Evolutionary conservation across 2,329 filamentous ascomycete genomes (phyloP), one percentile per base, ranked within the genome.

Genomic region (Cercospora janseana): DNA sequence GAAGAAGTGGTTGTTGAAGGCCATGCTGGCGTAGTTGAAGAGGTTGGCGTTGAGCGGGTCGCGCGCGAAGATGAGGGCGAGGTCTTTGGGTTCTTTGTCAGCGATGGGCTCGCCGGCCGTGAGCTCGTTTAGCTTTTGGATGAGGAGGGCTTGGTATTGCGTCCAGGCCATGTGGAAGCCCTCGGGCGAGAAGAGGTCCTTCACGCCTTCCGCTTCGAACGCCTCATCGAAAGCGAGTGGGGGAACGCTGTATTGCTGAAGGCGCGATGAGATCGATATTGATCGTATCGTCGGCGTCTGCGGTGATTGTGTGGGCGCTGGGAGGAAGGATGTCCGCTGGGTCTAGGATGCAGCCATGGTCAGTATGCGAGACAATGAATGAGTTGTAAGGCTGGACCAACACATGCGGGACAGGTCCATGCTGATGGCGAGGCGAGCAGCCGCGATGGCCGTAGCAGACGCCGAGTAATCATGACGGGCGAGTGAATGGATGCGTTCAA

Each of bases 1-100:
- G 80, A 89, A 92, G 76, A 89, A 86, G 68, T 83, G 79, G 70
- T 83, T 96, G 81, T 97, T 97, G 79, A 88, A 86, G 49, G 89
- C 88, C 87, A 95, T 95, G 63, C 88, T 95, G 70, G 93, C 93
- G 70, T 94, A 82, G 80, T 97, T 98, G 83, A 98, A 98, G 68
- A 86, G 76, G 61, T 85, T 78, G 32, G 93, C 93, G 56, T 80
- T 77, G 60, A 78, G 77, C 35, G 92, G 86, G 64, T 93, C 81
- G 70, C 90, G 88, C 53, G 92, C 87, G 52, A 85, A 85, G 64
- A 82, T 77, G 64, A 92, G 77, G 65, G 87, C 72, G 65, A 95
- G 83, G 38, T 82, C 75, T 70, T 87, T 83, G 54, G 82, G 70
- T 43, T 78, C 73, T 59, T 78, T 73, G 67, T 81, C 72, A 59